Base-by-base conservation (phyloP, 495 filamentous ascomycete species). In the Penicilliopsis zonata region DNA sequence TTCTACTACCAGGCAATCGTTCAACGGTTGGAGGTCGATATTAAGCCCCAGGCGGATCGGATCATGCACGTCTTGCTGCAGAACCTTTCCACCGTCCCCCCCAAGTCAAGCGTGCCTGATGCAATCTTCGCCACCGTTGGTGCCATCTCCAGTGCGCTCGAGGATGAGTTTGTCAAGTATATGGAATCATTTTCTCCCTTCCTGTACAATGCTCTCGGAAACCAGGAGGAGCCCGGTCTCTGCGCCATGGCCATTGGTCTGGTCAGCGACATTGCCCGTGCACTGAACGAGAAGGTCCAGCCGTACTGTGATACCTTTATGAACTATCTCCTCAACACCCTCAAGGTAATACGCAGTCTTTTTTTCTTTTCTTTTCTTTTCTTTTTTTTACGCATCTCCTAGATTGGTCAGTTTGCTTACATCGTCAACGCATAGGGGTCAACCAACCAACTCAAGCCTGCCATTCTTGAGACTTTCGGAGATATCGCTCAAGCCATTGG, bases 161-260 rank as follows among this genome's bases (percentile, higher is more conserved):
- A 95, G 48, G 82, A 82, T 24, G 85, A 86, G 30, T 96, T 98
- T 53, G 64, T 74, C 50, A 86, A 87, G 58, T 98, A 96, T 64
- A 96, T 98, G 92, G 83, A 94, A 6, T 66, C 82, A 7, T 98
- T 98, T 52, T 62, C 74, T 17, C 86, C 83, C 2, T 94, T 81
- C 72, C 66, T 98, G 12, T 90, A 86, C 66, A 86, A 82, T 39
- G 90, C 90, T 5, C 76, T 98, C 16, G 78, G 74, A 36, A 96
- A 95, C 67, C 85, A 93, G 38, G 90, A 98, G 42, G 90, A 96
- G 60, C 80, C 86, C 18, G 78, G 72, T 54, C 69, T 96, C 20
- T 98, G 92, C 67, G 73, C 87, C 22, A 93, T 98, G 82, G 88
- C 90, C 33, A 95, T 96, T 57, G 90, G 90, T 35, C 66, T 96